Base-by-base conservation (phyloP, 2,329 filamentous ascomycete genomes). In the Aureobasidium musti region DNA sequence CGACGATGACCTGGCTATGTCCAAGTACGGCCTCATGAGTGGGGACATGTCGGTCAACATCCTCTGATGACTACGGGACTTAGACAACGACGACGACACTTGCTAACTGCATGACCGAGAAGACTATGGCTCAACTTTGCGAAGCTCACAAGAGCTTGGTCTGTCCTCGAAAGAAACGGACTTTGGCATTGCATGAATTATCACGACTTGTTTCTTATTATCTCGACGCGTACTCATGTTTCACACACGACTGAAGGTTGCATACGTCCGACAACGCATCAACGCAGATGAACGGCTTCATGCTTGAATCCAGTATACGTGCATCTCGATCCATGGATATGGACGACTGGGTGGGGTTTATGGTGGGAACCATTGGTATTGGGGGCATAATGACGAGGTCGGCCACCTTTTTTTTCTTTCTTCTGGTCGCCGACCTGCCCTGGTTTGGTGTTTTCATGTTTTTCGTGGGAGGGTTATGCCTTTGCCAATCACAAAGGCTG, bases 1-100 rank as follows among this genome's bases (percentile, higher is more conserved):
- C 67, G 75, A 78, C 28, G 76, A 77, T 17, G 72, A 76, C 23
- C 65, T 75, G 37, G 67, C 50, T 17, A 54, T 70, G 45, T 43
- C 68, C 53, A 69, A 68, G 37, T 69, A 68, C 41, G 65, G 67
- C 10, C 35, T 69, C 50, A 47, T 54, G 61, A 41, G 37, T 5
- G 50, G 49, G 13, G 37, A 54, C 28, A 56, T 65, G 61, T 41
- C 49, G 14, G 50, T 65, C n/a, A 65, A 65, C 13, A n/a, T 54
- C 41, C 61, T 65, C 49, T 65, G 37, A 56, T 30, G 7, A 3
- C 35, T 4, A 19, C 23, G 6, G 23, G 19, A 43, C 8, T 11
- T 23, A 11, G 10, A 30, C 59, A 37, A 52, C 3, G 33, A 63
- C 30, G 33, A 28, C 33, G 33, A 50, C 19, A 35, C 43, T 52